Conservation (phyloP, 495 filamentous ascomycete genomes). For the Penicillium cinerascens region DNA sequence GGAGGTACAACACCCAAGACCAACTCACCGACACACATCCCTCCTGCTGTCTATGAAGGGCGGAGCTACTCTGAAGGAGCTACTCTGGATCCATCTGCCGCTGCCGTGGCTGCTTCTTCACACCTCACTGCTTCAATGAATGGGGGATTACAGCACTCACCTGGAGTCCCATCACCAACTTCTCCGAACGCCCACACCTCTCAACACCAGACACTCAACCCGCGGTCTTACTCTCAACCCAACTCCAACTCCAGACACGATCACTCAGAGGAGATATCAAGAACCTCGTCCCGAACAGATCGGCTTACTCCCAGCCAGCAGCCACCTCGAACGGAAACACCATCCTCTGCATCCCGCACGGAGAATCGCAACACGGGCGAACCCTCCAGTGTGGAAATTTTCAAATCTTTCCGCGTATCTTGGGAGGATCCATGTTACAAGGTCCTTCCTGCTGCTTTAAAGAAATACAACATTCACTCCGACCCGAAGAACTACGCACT, state of each 20-base stretch:
- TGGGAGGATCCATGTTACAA: slow-evolving; percentile 98
- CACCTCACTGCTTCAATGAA: slow-evolving; percentile 72
- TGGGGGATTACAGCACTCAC: slow-evolving; percentile 63
- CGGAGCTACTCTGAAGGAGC: slow-evolving; percentile 49
- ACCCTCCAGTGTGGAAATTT: slow-evolving; percentile 75
- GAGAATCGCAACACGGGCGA: slow-evolving; percentile 51
- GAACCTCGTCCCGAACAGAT: slow-evolving; percentile 28
- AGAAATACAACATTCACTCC: slow-evolving; percentile 96
- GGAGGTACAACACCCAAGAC: slow-evolving; percentile 73
- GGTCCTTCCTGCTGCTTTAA: slow-evolving; percentile 89
- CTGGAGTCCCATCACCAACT: slow-evolving; percentile 77
- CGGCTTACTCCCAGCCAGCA: slow-evolving; percentile 41
- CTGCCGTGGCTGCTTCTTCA: slow-evolving; percentile 68
- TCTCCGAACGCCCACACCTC: slow-evolving; percentile 60
- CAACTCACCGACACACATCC: slow-evolving; percentile 73
- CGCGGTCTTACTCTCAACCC: slow-evolving; percentile 47
- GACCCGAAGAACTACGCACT: slow-evolving; percentile 96
- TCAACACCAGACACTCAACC: slow-evolving; percentile 45
- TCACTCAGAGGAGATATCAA: slow-evolving; percentile 40
- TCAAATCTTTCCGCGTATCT: slow-evolving; percentile 95
- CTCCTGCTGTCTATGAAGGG: slow-evolving; percentile 53
- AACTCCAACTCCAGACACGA: slow-evolving; percentile 37
- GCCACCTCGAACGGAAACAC: slow-evolving; percentile 36
- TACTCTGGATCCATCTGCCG: slow-evolving; percentile 58
- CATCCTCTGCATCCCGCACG: slow-evolving; percentile 31